These are phyloP conservation scores for Pontederia crassipes DNA, from an alignment of 176 grass and related monocot species.

Conservation along the genomic window DNA sequence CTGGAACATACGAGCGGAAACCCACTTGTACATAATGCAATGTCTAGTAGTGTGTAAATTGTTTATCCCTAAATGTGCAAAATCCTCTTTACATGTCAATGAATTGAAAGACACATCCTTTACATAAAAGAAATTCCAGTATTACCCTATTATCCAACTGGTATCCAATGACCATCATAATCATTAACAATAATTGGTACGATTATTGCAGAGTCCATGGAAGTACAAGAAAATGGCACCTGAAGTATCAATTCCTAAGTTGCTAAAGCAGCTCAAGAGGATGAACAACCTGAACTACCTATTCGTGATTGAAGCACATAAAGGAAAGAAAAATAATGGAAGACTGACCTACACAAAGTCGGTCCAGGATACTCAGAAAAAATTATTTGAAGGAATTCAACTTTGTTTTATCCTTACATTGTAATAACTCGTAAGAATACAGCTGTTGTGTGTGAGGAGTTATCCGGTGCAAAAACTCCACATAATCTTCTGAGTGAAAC, in stretches of 20 bases:
- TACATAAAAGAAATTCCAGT: too few relatives aligned
- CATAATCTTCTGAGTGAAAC: constrained; percentile 97
- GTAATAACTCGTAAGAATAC: constrained; percentile 62
- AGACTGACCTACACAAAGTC: background rate
- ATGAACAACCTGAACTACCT: background rate
- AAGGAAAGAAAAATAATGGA: background rate
- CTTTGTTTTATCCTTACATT: constrained; percentile 55
- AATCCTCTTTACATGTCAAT: too few relatives aligned
- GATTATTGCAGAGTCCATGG: background rate
- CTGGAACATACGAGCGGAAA: too few relatives aligned
- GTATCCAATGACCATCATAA: too few relatives aligned
- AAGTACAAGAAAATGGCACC: background rate
- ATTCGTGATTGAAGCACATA: background rate
- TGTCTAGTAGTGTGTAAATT: too few relatives aligned
- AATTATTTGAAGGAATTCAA: constrained; percentile 6
- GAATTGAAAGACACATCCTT: too few relatives aligned
- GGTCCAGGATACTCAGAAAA: background rate
- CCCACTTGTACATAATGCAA: too few relatives aligned
- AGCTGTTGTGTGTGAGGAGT: constrained; percentile 73
- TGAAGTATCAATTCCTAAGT: background rate
- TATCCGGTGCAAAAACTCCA: constrained; percentile 97
- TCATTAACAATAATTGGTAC: background rate
- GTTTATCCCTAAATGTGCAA: too few relatives aligned
- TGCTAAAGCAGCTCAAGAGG: background rate
- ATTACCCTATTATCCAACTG: too few relatives aligned